Conservation (phyloP, 805 yeast species). For the Ogataea pilisensis region DNA sequence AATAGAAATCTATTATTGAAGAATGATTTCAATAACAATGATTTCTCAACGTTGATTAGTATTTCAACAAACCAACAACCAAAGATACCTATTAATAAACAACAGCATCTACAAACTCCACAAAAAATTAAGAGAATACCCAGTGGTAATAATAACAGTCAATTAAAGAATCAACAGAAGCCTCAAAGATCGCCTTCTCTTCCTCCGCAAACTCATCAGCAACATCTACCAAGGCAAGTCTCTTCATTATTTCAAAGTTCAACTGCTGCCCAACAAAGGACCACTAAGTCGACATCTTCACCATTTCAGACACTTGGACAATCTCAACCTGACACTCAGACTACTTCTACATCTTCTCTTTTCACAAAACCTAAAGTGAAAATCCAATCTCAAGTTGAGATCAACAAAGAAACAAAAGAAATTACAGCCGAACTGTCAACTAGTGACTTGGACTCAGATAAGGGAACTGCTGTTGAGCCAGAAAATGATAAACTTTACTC, state of each 20-base stretch:
- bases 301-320: constrained; percentile 1
- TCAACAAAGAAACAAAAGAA: constrained; percentile 21
- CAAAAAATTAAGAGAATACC: constrained; percentile 7
- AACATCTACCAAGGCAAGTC: not conserved
- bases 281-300: not conserved
- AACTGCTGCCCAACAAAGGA: not conserved
- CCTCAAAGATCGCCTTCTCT: not conserved
- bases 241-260: not conserved
- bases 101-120: not conserved
- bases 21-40: constrained; percentile 20
- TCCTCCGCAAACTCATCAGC: not conserved
- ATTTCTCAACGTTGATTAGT: constrained; percentile 26
- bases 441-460: constrained; percentile 19
- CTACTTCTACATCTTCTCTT: too few relatives aligned
- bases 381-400: constrained; percentile 14
- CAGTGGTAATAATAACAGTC: constrained; percentile 1
- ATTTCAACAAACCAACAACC: constrained; percentile 19
- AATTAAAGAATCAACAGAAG: not conserved
- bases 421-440: constrained; percentile 26
- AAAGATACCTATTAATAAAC: not conserved
- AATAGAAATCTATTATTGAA: constrained; percentile 28
- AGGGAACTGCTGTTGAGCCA: constrained; percentile 7
- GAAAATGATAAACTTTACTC: not conserved
- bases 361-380: constrained; percentile 4
- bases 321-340: too few relatives aligned